A percentile compares a stretch with the other conserved stretches of the same genome.
phyloP scores from a whole-genome alignment of 306 rosid genomes.

The Dicorynia guianensis region DNA sequence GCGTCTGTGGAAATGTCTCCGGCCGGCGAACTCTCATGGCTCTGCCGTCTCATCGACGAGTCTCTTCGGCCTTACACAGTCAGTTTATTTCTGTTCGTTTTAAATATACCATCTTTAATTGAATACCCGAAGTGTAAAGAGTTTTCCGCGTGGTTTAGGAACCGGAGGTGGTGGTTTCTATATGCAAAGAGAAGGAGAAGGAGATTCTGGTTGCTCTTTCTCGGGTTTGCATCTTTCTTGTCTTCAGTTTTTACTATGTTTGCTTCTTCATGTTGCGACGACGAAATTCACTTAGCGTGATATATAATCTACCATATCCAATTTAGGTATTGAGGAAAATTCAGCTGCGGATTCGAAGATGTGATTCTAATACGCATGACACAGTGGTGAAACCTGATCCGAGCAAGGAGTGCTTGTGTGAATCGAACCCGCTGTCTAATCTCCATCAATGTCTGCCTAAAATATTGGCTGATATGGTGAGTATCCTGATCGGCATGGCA shows the following conservation, averaged over 20 bases:
- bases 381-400: constrained; percentile 13
- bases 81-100: constrained; percentile 18
- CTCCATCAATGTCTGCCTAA: constrained; percentile 43
- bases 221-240: constrained; percentile 44
- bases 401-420: background rate
- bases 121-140: background rate
- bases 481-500: constrained; percentile 6
- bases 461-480: constrained; percentile 45
- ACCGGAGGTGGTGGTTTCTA: constrained; percentile 30
- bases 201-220: constrained; percentile 55
- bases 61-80: constrained; percentile 66
- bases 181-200: constrained; percentile 48
- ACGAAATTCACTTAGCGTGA: background rate
- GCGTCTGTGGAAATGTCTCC: constrained; percentile 38
- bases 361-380: constrained; percentile 37
- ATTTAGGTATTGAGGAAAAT: constrained; percentile 52
- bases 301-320: background rate
- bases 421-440: constrained; percentile 33
- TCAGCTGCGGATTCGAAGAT: constrained; percentile 45
- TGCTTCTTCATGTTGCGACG: background rate
- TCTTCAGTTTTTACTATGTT: background rate
- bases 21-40: constrained; percentile 52
- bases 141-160: constrained; percentile 45
- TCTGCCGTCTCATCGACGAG: constrained; percentile 62
- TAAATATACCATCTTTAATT: constrained; percentile 3